Percentiles rank a stretch among this genome's conserved stretches.
phyloP scores from a whole-genome alignment of 179 eudicot species.

The Silene noctiflora region DNA sequence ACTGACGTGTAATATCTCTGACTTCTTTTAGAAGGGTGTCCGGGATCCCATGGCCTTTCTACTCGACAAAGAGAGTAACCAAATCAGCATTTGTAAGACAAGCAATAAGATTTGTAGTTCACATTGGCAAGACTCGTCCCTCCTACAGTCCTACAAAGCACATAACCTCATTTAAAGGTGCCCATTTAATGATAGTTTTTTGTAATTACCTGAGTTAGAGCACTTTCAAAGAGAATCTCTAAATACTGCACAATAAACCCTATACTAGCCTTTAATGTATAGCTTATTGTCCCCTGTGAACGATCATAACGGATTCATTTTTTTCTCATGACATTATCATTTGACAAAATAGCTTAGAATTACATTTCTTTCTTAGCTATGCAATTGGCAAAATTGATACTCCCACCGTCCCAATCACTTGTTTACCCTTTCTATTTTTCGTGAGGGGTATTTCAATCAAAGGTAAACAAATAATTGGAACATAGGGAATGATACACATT shows the following conservation, averaged over 20 bases:
- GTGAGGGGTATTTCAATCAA: too few relatives aligned
- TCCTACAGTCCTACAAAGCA: background rate
- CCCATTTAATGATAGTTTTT: background rate
- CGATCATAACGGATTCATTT: too few relatives aligned
- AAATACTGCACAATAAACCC: background rate
- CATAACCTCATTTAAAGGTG: background rate
- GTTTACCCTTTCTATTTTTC: too few relatives aligned
- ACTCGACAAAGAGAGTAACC: slow-evolving; percentile 15
- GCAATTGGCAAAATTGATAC: too few relatives aligned
- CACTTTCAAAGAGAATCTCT: background rate
- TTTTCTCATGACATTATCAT: too few relatives aligned
- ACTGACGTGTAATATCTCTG: slow-evolving; percentile 48
- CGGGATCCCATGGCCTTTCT: slow-evolving; percentile 91
- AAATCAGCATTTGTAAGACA: slow-evolving; percentile 11
- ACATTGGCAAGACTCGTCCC: background rate
- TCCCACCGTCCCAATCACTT: too few relatives aligned
- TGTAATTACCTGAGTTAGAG: background rate
- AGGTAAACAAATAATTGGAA: too few relatives aligned
- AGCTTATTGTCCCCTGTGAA: background rate
- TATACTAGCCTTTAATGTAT: background rate
- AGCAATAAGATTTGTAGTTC: background rate
- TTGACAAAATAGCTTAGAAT: too few relatives aligned
- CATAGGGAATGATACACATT: too few relatives aligned
- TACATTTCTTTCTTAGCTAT: too few relatives aligned
- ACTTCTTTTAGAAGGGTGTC: slow-evolving; percentile 61